Conservation (phyloP, 2,329 filamentous ascomycete genomes). For the Pyricularia grisea region DNA sequence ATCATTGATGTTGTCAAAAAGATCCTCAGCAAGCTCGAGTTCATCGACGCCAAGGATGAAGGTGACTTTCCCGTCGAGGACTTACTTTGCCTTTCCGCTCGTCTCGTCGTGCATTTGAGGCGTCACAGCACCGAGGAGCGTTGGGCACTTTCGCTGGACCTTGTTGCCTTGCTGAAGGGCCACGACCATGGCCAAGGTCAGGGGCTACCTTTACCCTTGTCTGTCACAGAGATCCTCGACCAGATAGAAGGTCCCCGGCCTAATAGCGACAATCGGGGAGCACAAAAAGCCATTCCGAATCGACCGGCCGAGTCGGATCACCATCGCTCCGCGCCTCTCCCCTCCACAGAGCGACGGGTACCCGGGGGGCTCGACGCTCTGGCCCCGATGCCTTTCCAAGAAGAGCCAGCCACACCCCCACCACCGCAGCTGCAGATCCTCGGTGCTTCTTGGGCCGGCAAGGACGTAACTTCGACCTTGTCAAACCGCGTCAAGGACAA, state of each 20-base stretch:
- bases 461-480: not conserved
- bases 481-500: not conserved
- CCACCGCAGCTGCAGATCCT: constrained; percentile 1
- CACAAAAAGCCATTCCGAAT: not conserved
- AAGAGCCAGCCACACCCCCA: not conserved
- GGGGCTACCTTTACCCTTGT: not conserved
- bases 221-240: not conserved
- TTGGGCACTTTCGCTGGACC: not conserved
- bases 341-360: too few species aligned
- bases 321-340: not conserved
- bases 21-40: not conserved
- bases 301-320: not conserved
- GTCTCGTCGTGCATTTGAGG: not conserved
- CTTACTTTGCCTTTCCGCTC: not conserved
- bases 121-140: not conserved
- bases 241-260: not conserved
- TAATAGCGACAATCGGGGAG: not conserved
- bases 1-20: not conserved
- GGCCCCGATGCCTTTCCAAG: not conserved
- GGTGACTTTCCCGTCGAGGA: not conserved
- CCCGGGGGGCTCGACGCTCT: not conserved
- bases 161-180: not conserved
- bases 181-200: not conserved
- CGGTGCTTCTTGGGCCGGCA: constrained; percentile 1
- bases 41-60: not conserved